Evolutionary conservation across 257 asterid genomes (phyloP).

Genomic region (Anisodus acutangulus): DNA sequence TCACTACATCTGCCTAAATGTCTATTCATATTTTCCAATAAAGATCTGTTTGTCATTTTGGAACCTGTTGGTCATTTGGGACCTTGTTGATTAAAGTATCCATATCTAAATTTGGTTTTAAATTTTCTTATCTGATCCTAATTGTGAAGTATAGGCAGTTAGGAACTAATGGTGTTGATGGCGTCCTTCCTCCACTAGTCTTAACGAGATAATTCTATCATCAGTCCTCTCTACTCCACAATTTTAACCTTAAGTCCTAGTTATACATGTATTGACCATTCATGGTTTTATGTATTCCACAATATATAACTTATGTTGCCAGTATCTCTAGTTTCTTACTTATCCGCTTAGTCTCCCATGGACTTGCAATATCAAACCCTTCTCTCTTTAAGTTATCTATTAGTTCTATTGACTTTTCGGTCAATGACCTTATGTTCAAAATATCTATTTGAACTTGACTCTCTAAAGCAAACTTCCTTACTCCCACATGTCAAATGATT

Average conservation of each 20-base stretch:
- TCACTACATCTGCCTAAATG: not conserved
- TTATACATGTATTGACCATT: not conserved
- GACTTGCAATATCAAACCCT: not conserved
- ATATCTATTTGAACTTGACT: not conserved
- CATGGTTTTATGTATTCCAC: not conserved
- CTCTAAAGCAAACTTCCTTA: not conserved
- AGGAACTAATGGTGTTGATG: not conserved
- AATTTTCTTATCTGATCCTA: not conserved
- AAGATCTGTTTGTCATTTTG: not conserved
- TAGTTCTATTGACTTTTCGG: not conserved
- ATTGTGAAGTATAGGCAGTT: not conserved
- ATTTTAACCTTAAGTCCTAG: not conserved
- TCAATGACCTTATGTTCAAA: not conserved
- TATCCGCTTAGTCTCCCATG: not conserved
- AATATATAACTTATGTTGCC: not conserved
- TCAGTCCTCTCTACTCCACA: not conserved
- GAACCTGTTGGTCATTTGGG: not conserved
- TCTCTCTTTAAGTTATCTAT: not conserved
- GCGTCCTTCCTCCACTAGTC: not conserved
- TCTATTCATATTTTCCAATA: not conserved
- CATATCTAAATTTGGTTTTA: not conserved
- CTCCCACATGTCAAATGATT: not conserved
- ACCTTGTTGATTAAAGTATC: not conserved
- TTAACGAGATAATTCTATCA: not conserved
- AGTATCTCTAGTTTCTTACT: not conserved